These are phyloP conservation scores for Oxytropis ochrocephala DNA, from an alignment of 306 rosid genomes.

Conservation along the genomic window DNA sequence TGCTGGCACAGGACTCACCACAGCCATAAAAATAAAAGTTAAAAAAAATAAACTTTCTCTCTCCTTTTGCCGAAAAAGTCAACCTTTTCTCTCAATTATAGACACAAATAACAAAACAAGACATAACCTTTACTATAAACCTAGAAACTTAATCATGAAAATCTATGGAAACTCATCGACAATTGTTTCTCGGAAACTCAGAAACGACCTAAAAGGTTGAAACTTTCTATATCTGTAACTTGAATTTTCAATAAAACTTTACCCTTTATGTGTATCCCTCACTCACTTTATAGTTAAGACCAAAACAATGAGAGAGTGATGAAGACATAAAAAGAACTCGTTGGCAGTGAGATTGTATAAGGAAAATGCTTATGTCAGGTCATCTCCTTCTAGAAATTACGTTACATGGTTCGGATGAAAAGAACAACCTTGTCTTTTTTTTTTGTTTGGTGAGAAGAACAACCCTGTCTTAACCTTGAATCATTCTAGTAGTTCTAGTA, in stretches of 20 bases:
- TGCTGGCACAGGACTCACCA: conserved; percentile 50
- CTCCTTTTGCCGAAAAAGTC: neutral
- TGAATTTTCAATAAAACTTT: neutral
- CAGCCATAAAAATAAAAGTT: conserved; percentile 29
- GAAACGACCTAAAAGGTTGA: conserved; percentile 1
- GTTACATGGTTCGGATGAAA: neutral
- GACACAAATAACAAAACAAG: neutral
- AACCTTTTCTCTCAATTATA: neutral
- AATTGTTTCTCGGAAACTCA: neutral
- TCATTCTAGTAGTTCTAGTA: too few species aligned
- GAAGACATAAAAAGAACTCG: neutral
- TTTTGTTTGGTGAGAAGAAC: conserved; percentile 26
- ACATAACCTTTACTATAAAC: neutral
- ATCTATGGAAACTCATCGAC: conserved; percentile 9
- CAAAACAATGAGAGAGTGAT: neutral
- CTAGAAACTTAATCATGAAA: conserved; percentile 19
- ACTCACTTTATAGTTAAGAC: neutral
- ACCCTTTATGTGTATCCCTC: neutral
- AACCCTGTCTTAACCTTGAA: conserved; percentile 26
- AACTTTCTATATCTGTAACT: conserved; percentile 14
- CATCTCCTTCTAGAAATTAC: neutral
- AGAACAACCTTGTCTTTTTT: conserved; percentile 29
- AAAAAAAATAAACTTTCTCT: neutral
- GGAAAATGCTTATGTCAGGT: too few species aligned
- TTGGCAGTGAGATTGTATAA: neutral